A percentile compares a stretch with the other conserved stretches of the same genome.
phyloP scores from a whole-genome alignment of 768 basidiomycete species.

The Agrocybe praecox region DNA sequence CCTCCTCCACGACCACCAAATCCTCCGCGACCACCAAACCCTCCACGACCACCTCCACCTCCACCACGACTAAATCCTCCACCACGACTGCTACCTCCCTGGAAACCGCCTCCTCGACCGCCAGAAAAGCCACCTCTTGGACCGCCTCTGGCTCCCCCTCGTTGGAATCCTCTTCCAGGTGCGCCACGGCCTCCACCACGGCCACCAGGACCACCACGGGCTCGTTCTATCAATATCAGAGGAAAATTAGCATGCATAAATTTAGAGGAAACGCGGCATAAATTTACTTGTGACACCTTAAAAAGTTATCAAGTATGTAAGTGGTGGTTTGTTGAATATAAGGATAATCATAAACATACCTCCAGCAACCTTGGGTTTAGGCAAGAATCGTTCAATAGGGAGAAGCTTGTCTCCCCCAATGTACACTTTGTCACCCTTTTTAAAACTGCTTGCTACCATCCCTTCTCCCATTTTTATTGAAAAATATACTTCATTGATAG shows the following conservation, averaged over 20 bases:
- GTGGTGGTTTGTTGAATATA: neutral
- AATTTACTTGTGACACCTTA: conserved; percentile 54
- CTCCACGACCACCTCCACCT: conserved; percentile 36
- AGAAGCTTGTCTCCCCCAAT: conserved; percentile 97
- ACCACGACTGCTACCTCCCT: conserved; percentile 38
- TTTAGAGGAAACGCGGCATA: conserved; percentile 9
- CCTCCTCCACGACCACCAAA: conserved; percentile 30
- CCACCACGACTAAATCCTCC: conserved; percentile 44
- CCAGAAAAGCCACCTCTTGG: conserved; percentile 33
- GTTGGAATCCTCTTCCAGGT: conserved; percentile 43
- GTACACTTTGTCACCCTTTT: conserved; percentile 97
- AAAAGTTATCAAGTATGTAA: conserved; percentile 4
- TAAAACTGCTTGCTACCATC: conserved; percentile 94
- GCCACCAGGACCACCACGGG: conserved; percentile 32
- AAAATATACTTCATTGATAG: conserved; percentile 98
- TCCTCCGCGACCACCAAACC: conserved; percentile 38
- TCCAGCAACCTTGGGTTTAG: conserved; percentile 87
- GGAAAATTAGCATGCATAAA: conserved; percentile 5
- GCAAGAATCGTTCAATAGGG: conserved; percentile 94
- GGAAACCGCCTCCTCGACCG: conserved; percentile 48
- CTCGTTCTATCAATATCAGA: conserved; percentile 35
- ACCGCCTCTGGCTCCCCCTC: conserved; percentile 45
- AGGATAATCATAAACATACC: conserved; percentile 37
- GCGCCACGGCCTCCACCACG: conserved; percentile 38
- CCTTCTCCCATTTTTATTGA: conserved; percentile 97